Base-by-base conservation (phyloP, 352 stramenopile species). In the Pythium chondricola region DNA sequence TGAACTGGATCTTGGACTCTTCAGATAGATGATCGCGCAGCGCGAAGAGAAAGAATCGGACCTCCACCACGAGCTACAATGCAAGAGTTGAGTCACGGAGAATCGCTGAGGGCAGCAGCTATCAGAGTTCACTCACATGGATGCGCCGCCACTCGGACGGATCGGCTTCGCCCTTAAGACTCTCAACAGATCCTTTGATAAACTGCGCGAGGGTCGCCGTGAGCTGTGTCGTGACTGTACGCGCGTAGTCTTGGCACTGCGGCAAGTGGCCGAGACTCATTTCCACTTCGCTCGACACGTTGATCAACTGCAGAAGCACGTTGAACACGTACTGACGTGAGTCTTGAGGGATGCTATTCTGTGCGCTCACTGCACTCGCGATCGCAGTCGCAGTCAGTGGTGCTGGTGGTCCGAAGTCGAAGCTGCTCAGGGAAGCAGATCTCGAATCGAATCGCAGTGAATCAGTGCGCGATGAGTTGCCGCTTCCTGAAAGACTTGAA, bases 281-380 rank as follows among this genome's bases (percentile, higher is more conserved):
- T 46, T 91, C 77, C 8, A 90, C 58, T 30, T 90, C 76, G 39
- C 74, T 83, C 22, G 77, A 73, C 33, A 88, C 38, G 14, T 70
- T 84, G 45, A 93, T 86, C 16, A 93, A 59, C 47, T 86, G 72
- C 31, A 90, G 41, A 2, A 90, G 67, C 27, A 93, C 73, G 43
- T 83, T 84, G 44, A 93, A 90, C 1, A 93, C 71, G 48, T 93
- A 90, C 48, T 88, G 79, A 0, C 77, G 74, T 10, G 67, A 73
- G 26, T 88, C 73, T 5, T 71, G 74, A 3, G 71, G 72, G 25
- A 69, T 66, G 26, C 21, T 59, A 30, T 52, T 54, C 22, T 50
- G 22, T 0, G 26, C 18, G 41, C 27, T 63, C 5, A 65, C 50
- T 14, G 55, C 45, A 25, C 56, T 55, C 57, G 56, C 48, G 8